A percentile compares a stretch with the other conserved stretches of the same genome.
phyloP scores from a whole-genome alignment of 441 rosid genomes.

The Kokia cookei region DNA sequence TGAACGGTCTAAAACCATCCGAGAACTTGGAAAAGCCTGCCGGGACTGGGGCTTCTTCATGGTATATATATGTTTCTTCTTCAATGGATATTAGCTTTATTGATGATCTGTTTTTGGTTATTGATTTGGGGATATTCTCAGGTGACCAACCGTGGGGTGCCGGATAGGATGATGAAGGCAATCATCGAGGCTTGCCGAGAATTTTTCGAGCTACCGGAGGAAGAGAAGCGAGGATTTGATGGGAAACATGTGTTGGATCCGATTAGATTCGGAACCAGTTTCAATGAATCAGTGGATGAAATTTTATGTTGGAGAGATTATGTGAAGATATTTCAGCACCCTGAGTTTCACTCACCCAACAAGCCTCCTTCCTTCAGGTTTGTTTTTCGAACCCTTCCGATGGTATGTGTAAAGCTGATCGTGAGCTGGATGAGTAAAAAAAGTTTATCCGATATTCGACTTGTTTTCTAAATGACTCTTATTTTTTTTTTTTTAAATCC shows the following conservation, averaged over 20 bases:
- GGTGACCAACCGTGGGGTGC: slow-evolving; percentile 47
- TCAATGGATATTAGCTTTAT: not conserved
- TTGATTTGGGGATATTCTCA: not conserved
- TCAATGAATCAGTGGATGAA: slow-evolving; percentile 37
- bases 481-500: rapidly evolving
- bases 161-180: slow-evolving; percentile 27
- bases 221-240: slow-evolving; percentile 34
- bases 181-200: slow-evolving; percentile 19
- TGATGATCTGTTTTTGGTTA: not conserved
- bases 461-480: no score
- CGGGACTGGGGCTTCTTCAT: slow-evolving; percentile 60
- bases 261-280: slow-evolving; percentile 45
- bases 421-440: no score
- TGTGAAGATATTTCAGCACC: slow-evolving; percentile 37
- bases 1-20: slow-evolving; percentile 28
- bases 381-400: not conserved
- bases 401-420: no score
- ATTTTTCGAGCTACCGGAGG: slow-evolving; percentile 39
- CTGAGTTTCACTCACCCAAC: slow-evolving; percentile 34
- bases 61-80: slow-evolving; percentile 16
- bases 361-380: slow-evolving; percentile 42
- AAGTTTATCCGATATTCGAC: no score
- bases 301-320: slow-evolving; percentile 47
- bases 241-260: slow-evolving; percentile 50
- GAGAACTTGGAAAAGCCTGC: slow-evolving; percentile 40